Conservation (phyloP, 2,329 filamentous ascomycete species). For the Fusarium sp. region DNA sequence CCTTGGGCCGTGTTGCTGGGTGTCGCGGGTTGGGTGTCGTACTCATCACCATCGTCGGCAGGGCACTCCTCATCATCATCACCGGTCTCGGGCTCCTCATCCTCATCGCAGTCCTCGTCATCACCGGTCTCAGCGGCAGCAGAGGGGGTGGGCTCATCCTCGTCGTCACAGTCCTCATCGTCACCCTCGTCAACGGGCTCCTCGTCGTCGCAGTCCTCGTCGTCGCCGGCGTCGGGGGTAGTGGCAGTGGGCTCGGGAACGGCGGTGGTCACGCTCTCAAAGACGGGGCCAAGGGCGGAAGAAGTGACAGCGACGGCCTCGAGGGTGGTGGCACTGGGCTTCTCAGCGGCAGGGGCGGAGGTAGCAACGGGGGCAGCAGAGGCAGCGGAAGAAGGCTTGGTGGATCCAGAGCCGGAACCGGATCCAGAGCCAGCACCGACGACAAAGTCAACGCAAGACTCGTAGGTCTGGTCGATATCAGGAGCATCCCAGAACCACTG, state of each 20-base stretch:
- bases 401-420: constrained; percentile 1
- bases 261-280: not conserved
- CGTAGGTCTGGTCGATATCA: constrained; percentile 68
- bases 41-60: constrained; percentile 30
- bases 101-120: constrained; percentile 34
- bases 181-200: constrained; percentile 7
- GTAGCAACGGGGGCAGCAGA: constrained; percentile 7
- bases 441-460: constrained; percentile 69
- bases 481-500: constrained; percentile 72
- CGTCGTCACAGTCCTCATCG: constrained; percentile 31
- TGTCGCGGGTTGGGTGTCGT: constrained; percentile 5
- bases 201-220: not conserved
- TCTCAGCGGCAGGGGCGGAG: constrained; percentile 7
- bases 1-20: not conserved
- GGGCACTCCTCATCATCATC: constrained; percentile 36
- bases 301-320: constrained; percentile 15
- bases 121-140: constrained; percentile 15
- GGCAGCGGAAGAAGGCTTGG: constrained; percentile 16
- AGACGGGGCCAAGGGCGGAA: not conserved
- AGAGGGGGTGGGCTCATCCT: constrained; percentile 3
- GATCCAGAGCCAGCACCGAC: constrained; percentile 22
- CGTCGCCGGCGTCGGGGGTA: constrained; percentile 10
- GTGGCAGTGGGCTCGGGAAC: constrained; percentile 14
- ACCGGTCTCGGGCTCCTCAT: constrained; percentile 6
- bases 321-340: constrained; percentile 16